These are phyloP conservation scores for Purshia tridentata DNA, from an alignment of 306 rosid species.

Conservation along the genomic window DNA sequence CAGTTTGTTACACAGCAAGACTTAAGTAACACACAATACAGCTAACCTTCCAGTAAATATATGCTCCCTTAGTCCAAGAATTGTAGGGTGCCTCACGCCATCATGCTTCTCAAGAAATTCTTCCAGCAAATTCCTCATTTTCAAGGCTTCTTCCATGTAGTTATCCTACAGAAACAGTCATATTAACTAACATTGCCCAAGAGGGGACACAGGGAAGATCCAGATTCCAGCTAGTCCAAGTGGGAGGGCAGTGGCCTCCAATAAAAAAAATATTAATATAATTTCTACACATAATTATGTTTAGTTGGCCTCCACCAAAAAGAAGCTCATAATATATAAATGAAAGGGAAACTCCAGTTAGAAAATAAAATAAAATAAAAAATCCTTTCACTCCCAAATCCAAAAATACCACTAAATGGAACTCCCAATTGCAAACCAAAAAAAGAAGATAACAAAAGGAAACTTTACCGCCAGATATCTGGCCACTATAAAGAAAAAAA, in stretches of 20 bases:
- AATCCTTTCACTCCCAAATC: background rate
- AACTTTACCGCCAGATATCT: background rate
- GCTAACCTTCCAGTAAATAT: slow-evolving; percentile 91
- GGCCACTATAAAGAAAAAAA: background rate
- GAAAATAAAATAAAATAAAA: background rate
- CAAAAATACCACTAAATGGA: too few species aligned
- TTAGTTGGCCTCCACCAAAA: background rate
- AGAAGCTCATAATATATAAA: background rate
- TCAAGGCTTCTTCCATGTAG: slow-evolving; percentile 98
- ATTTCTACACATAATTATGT: too few species aligned
- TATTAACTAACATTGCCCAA: background rate
- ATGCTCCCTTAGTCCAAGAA: slow-evolving; percentile 97
- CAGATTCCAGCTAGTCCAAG: too few species aligned
- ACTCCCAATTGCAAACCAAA: background rate
- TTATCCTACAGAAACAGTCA: slow-evolving; percentile 54
- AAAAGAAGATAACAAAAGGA: too few species aligned
- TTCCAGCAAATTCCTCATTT: slow-evolving; percentile 93
- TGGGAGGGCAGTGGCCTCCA: too few species aligned
- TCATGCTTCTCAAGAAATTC: slow-evolving; percentile 88
- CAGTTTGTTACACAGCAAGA: background rate
- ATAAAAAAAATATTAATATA: too few species aligned
- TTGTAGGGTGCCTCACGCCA: slow-evolving; percentile 83
- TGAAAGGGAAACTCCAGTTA: background rate
- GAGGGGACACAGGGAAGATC: background rate
- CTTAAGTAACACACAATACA: background rate